These are phyloP conservation scores for Candida sithepensis DNA, from an alignment of 805 yeast species.

Conservation along the genomic window DNA sequence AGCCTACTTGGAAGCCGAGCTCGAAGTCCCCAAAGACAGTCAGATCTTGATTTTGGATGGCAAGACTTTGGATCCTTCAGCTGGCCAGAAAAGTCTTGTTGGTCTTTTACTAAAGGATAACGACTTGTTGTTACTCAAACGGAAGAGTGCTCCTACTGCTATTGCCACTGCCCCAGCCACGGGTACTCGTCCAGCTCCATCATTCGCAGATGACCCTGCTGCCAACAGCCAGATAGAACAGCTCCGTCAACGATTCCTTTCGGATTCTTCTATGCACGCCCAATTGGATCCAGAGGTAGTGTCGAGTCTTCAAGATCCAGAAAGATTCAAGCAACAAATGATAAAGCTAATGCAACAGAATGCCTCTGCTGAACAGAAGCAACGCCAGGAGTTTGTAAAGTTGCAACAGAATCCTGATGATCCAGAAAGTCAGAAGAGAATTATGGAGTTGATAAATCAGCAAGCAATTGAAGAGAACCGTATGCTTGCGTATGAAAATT, in stretches of 20 bases:
- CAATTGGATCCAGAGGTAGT: constrained; percentile 26
- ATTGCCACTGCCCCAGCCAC: constrained; percentile 28
- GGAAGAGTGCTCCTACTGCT: constrained; percentile 21
- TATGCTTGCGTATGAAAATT: constrained; percentile 74
- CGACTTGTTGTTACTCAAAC: constrained; percentile 50
- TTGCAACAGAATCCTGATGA: constrained; percentile 65
- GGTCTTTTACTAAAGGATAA: constrained; percentile 50
- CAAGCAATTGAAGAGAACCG: constrained; percentile 77
- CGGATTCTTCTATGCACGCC: constrained; percentile 32
- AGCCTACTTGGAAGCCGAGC: constrained; percentile 71
- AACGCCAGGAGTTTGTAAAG: constrained; percentile 40
- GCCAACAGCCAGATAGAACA: constrained; percentile 39
- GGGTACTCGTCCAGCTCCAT: constrained; percentile 4
- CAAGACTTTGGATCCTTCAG: constrained; percentile 31
- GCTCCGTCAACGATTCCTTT: constrained; percentile 45
- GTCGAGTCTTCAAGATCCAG: constrained; percentile 17
- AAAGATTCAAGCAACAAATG: constrained; percentile 30
- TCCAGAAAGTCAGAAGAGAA: constrained; percentile 62
- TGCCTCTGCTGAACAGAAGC: constrained; percentile 7
- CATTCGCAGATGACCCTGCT: constrained; percentile 8
- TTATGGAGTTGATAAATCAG: constrained; percentile 64
- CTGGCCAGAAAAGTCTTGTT: constrained; percentile 36
- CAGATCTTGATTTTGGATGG: constrained; percentile 52
- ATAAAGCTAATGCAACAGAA: constrained; percentile 31
- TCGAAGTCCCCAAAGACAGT: constrained; percentile 42